Conservation (phyloP, 176 grass and related monocot species). For the Carex scoparia region DNA sequence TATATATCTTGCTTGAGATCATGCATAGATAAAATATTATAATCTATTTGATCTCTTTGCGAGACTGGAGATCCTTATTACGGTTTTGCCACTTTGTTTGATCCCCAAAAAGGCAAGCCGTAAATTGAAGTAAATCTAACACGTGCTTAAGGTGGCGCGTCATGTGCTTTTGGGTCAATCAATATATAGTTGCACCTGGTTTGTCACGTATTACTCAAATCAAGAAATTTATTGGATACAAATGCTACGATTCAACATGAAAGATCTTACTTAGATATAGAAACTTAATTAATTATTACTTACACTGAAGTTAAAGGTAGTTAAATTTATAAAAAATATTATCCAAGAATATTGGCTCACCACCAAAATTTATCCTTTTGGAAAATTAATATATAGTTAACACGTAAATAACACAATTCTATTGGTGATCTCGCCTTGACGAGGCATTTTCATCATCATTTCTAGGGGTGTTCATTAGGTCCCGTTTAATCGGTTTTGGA, state of each 20-base stretch:
- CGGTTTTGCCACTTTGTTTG: not conserved
- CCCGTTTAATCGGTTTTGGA: no score
- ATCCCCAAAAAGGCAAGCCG: not conserved
- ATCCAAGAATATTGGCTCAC: no score
- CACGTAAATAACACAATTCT: no score
- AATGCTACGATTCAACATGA: no score
- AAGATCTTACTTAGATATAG: no score
- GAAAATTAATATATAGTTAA: no score
- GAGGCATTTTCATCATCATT: no score
- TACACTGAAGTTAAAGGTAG: no score
- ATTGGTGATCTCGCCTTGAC: no score
- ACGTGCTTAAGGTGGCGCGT: not conserved
- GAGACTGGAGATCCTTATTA: not conserved
- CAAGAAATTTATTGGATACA: not conserved
- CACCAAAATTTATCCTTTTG: no score
- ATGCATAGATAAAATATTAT: not conserved
- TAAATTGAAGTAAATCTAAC: not conserved
- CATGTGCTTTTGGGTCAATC: not conserved
- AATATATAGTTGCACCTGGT: not conserved
- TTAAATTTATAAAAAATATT: not conserved
- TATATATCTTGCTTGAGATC: not conserved
- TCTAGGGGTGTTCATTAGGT: no score
- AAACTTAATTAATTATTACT: no score
- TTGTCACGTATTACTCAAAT: not conserved
- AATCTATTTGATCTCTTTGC: not conserved